These are phyloP conservation scores for Diplodia corticola DNA, from an alignment of 2,329 filamentous ascomycete genomes.

Conservation along the genomic window DNA sequence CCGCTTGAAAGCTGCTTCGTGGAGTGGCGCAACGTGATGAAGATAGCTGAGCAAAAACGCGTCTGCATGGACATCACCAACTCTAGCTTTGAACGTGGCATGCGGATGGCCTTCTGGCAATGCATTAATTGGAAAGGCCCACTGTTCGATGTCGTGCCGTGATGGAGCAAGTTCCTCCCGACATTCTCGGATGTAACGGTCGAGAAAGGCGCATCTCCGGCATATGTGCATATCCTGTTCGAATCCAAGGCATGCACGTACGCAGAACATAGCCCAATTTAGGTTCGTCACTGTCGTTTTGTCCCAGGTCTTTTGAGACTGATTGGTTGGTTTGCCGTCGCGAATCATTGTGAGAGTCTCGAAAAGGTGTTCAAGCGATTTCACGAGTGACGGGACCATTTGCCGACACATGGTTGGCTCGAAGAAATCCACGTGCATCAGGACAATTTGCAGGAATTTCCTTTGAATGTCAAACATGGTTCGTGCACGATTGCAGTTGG, in stretches of 20 bases:
- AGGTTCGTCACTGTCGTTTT: background rate
- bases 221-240: background rate
- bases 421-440: background rate
- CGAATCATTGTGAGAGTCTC: too few species aligned
- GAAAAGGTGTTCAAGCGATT: background rate
- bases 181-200: background rate
- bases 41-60: too few species aligned
- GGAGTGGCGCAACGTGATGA: too few species aligned
- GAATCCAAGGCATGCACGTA: background rate
- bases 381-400: too few species aligned
- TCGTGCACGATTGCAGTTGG: background rate
- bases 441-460: background rate
- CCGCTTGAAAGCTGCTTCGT: background rate
- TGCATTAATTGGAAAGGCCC: too few species aligned
- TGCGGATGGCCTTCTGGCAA: background rate
- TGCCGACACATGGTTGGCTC: background rate
- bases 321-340: too few species aligned
- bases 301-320: too few species aligned
- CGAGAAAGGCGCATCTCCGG: background rate
- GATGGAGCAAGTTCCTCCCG: background rate
- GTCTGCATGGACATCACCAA: background rate
- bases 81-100: background rate
- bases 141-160: too few species aligned
- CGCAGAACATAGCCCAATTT: too few species aligned
- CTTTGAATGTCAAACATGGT: rapidly evolving